Percentiles rank a stretch among this genome's conserved stretches.
These are phyloP conservation scores for Corchorus capsularis DNA, from an alignment of 345 rosid genomes.

Conservation along the genomic window DNA sequence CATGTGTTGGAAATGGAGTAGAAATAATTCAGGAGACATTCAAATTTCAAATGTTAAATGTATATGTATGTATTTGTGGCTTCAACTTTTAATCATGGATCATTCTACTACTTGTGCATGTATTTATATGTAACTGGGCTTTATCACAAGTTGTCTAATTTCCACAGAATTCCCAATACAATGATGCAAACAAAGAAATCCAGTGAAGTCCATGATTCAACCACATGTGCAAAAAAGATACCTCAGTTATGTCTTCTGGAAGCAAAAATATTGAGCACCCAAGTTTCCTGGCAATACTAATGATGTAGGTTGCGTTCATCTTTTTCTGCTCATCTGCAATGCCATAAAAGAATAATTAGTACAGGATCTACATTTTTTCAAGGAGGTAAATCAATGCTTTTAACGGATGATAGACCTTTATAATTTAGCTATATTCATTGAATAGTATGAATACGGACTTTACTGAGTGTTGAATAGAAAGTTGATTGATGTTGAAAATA, in stretches of 20 bases:
- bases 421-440: not conserved
- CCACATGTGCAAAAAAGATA: slow-evolving; percentile 19
- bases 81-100: not conserved
- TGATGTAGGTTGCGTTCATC: slow-evolving; percentile 96
- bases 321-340: slow-evolving; percentile 82
- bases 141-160: not conserved
- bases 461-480: not conserved
- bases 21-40: not conserved
- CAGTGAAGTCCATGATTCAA: not conserved
- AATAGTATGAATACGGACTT: no score
- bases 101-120: not conserved
- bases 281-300: slow-evolving; percentile 91
- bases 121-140: not conserved
- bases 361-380: not conserved
- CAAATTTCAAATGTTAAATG: not conserved
- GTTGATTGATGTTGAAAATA: not conserved
- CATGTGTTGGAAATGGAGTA: not conserved
- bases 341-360: not conserved
- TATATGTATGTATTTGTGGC: not conserved
- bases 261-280: slow-evolving; percentile 97
- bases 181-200: not conserved
- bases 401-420: not conserved
- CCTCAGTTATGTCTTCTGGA: slow-evolving; percentile 97
- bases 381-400: not conserved
- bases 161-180: not conserved